phyloP scores from a whole-genome alignment of 1,139 yeast genomes.

The Meyerozyma elateridarum region DNA sequence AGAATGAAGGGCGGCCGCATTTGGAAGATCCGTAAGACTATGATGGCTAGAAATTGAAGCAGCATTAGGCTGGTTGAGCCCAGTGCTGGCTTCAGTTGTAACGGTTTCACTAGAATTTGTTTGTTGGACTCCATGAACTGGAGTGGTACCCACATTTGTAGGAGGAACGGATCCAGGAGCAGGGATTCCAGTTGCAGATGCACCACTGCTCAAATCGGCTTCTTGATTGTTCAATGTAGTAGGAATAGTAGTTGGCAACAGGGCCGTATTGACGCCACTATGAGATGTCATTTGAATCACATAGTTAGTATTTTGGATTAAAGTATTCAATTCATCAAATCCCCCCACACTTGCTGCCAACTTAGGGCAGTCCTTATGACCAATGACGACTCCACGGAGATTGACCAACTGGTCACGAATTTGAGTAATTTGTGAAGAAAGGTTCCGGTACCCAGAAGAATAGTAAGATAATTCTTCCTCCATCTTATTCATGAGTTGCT shows the following conservation, averaged over 20 bases:
- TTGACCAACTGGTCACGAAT: conserved; percentile 57
- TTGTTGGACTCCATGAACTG: conserved; percentile 3
- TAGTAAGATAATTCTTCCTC: conserved; percentile 71
- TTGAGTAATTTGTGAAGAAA: conserved; percentile 54
- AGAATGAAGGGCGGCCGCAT: conserved; percentile 19
- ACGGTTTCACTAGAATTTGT: conserved; percentile 5
- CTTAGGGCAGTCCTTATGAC: conserved; percentile 38
- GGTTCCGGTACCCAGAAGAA: conserved; percentile 64
- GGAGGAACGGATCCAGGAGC: conserved; percentile 5
- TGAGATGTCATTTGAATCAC: conserved; percentile 21
- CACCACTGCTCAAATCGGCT: conserved; percentile 1
- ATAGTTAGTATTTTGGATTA: conserved; percentile 30
- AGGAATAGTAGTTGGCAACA: conserved; percentile 32
- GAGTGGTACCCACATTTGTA: conserved; percentile 1
- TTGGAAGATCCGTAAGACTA: conserved; percentile 25
- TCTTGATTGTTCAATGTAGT: conserved; percentile 21
- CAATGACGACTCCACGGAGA: conserved; percentile 36
- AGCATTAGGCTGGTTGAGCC: conserved; percentile 10
- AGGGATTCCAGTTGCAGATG: too few species aligned
- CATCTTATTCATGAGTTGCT: conserved; percentile 79
- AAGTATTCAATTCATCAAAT: conserved; percentile 27
- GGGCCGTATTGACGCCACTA: conserved; percentile 16
- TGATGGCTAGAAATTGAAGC: conserved; percentile 2
- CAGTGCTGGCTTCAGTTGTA: conserved; percentile 8
- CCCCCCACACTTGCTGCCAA: conserved; percentile 36